Evolutionary conservation across 371 early-diverging fungal species (phyloP).

Genomic region (Circinella minor): DNA sequence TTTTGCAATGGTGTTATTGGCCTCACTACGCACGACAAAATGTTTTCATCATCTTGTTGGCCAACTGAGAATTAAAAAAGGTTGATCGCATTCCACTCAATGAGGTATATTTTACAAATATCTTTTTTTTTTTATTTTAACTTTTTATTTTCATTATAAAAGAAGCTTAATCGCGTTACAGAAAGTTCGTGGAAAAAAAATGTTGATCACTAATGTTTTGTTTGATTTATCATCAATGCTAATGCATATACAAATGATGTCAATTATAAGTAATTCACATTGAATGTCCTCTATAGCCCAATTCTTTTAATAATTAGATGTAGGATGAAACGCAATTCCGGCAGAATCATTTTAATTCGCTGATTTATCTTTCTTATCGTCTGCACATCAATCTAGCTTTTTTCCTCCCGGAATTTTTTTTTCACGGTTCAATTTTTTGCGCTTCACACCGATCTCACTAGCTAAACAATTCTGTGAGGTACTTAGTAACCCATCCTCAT

Average conservation of each 20-base stretch:
- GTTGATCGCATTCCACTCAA: conserved; percentile 3
- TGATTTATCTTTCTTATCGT: conserved; percentile 3
- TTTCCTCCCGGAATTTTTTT: background rate
- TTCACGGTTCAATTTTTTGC: background rate
- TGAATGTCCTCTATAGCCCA: too few species aligned
- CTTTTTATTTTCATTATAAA: background rate
- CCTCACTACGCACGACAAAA: conserved; percentile 25
- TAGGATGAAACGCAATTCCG: background rate
- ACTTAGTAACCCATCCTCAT: background rate
- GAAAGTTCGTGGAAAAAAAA: background rate
- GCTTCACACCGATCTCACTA: background rate
- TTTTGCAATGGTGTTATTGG: conserved; percentile 28
- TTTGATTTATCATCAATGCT: too few species aligned
- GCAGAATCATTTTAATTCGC: background rate
- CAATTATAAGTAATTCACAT: too few species aligned
- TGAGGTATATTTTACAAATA: conserved; percentile 5
- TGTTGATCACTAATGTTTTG: too few species aligned
- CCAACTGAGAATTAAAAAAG: conserved; percentile 13
- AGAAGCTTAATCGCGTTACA: background rate
- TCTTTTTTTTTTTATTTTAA: background rate
- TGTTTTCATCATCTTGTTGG: conserved; percentile 13
- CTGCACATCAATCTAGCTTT: conserved; percentile 5
- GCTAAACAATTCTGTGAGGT: background rate
- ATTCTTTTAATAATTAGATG: too few species aligned
- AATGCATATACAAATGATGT: too few species aligned